Conservation (phyloP, 495 filamentous ascomycete species). For the Aspergillus mulundensis region DNA sequence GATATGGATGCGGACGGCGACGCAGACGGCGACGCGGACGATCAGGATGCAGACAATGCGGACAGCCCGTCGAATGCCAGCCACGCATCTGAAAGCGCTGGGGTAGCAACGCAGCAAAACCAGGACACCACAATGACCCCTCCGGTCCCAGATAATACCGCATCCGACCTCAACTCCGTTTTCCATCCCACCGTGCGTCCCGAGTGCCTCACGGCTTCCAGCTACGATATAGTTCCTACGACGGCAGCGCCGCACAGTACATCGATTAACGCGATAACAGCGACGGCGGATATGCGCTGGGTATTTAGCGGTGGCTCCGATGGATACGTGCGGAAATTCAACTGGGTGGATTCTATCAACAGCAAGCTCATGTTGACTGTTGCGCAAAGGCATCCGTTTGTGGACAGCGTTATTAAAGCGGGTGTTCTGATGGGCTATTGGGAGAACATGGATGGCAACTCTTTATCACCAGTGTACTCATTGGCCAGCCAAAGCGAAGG, state of each 20-base stretch:
- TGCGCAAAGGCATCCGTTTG: slow-evolving; percentile 93
- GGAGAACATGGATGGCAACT: slow-evolving; percentile 70
- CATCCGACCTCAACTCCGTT: slow-evolving; percentile 30
- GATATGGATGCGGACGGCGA: slow-evolving; percentile 59
- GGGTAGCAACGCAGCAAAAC: slow-evolving; percentile 37
- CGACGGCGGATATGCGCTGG: slow-evolving; percentile 93
- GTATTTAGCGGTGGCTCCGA: slow-evolving; percentile 92
- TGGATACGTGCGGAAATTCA: slow-evolving; percentile 92
- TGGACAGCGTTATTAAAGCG: slow-evolving; percentile 93
- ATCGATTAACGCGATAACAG: slow-evolving; percentile 86
- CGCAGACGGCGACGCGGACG: slow-evolving; percentile 55
- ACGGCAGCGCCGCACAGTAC: slow-evolving; percentile 95
- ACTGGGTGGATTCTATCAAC: slow-evolving; percentile 93
- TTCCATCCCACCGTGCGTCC: slow-evolving; percentile 66
- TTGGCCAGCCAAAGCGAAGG: slow-evolving; percentile 85
- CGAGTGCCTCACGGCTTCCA: slow-evolving; percentile 74
- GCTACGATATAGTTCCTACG: slow-evolving; percentile 95
- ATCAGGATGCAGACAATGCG: slow-evolving; percentile 60
- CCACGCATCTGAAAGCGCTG: slow-evolving; percentile 42
- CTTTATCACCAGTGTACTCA: slow-evolving; percentile 84
- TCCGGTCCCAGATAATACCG: slow-evolving; percentile 29
- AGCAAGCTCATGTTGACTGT: slow-evolving; percentile 92
- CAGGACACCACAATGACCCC: slow-evolving; percentile 34
- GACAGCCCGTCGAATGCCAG: slow-evolving; percentile 47
- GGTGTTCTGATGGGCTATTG: slow-evolving; percentile 93